These are phyloP conservation scores for Penicillium sp. DNA, from an alignment of 2,329 filamentous ascomycete genomes.

Conservation along the genomic window DNA sequence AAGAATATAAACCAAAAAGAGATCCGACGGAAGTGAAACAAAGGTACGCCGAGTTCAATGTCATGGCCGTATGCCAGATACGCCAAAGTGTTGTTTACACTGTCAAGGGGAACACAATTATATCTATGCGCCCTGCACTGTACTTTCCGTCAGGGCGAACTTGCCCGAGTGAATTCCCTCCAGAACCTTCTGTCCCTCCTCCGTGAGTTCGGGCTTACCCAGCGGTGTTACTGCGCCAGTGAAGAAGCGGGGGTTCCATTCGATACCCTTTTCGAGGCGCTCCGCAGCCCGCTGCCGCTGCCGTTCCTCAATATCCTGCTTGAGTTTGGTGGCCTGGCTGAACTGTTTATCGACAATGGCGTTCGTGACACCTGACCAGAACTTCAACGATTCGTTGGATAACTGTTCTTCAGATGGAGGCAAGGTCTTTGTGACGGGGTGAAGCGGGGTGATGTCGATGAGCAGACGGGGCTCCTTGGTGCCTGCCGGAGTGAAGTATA, in stretches of 20 bases:
- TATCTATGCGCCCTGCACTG: conserved; percentile 28
- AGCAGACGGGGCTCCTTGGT: conserved; percentile 56
- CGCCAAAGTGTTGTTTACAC: conserved; percentile 15
- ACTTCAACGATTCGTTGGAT: conserved; percentile 75
- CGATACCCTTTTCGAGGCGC: conserved; percentile 58
- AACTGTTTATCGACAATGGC: conserved; percentile 79
- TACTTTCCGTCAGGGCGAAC: conserved; percentile 41
- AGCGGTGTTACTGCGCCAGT: conserved; percentile 50
- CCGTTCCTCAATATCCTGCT: conserved; percentile 82
- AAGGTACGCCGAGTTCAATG: conserved; percentile 12
- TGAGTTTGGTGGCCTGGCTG: conserved; percentile 71
- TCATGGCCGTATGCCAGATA: conserved; percentile 21
- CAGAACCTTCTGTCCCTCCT: conserved; percentile 52
- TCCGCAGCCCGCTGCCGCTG: conserved; percentile 79
- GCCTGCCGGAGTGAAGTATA: conserved; percentile 50
- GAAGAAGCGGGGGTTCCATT: conserved; percentile 87
- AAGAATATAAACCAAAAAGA: neutral
- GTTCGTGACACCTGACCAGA: conserved; percentile 80
- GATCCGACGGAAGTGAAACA: conserved; percentile 2
- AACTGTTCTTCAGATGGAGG: conserved; percentile 72
- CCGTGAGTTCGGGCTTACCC: conserved; percentile 55
- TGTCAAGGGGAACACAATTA: conserved; percentile 6
- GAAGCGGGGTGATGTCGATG: conserved; percentile 78
- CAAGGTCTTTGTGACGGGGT: conserved; percentile 66
- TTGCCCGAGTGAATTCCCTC: conserved; percentile 48